Conservation (phyloP, 1,284 basidiomycete genomes). For the Ceratobasidium sp. region DNA sequence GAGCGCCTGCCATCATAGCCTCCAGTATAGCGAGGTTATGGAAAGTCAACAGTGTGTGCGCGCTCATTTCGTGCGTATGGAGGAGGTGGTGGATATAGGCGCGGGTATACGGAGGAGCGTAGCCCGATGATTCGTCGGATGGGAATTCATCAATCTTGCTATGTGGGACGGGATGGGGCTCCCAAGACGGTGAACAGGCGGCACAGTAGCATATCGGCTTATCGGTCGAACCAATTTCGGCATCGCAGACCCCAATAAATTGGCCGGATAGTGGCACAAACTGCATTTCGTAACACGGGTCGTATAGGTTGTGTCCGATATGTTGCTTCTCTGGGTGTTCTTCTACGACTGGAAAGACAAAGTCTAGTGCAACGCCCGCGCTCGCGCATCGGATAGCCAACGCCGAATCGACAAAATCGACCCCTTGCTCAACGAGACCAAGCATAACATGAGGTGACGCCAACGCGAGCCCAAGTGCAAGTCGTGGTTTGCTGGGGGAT, state of each 20-base stretch:
- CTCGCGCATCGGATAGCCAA: constrained; percentile 72
- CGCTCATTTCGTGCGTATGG: constrained; percentile 85
- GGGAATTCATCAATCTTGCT: constrained; percentile 55
- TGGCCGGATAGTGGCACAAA: constrained; percentile 60
- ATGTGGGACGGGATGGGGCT: constrained; percentile 55
- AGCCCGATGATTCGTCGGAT: constrained; percentile 38
- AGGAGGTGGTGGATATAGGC: constrained; percentile 82
- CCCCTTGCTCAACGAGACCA: constrained; percentile 63
- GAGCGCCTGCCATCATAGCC: constrained; percentile 65
- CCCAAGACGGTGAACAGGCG: constrained; percentile 64
- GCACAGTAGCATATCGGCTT: constrained; percentile 59
- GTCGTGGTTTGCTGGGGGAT: constrained; percentile 62
- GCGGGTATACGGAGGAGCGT: constrained; percentile 59
- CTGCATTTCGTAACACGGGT: constrained; percentile 61
- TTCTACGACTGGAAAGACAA: constrained; percentile 62
- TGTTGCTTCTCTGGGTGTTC: constrained; percentile 48
- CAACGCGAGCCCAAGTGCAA: constrained; percentile 62
- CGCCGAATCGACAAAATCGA: constrained; percentile 74
- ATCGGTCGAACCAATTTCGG: not conserved
- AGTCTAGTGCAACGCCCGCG: constrained; percentile 75
- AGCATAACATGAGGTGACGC: constrained; percentile 77
- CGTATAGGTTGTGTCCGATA: constrained; percentile 76
- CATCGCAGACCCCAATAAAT: constrained; percentile 45
- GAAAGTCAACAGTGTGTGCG: constrained; percentile 70
- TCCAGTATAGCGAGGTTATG: constrained; percentile 76